Percentiles rank a stretch among this genome's conserved stretches.
Conservation (phyloP, 495 filamentous ascomycete genomes). For the Talaromyces stipitatus region DNA sequence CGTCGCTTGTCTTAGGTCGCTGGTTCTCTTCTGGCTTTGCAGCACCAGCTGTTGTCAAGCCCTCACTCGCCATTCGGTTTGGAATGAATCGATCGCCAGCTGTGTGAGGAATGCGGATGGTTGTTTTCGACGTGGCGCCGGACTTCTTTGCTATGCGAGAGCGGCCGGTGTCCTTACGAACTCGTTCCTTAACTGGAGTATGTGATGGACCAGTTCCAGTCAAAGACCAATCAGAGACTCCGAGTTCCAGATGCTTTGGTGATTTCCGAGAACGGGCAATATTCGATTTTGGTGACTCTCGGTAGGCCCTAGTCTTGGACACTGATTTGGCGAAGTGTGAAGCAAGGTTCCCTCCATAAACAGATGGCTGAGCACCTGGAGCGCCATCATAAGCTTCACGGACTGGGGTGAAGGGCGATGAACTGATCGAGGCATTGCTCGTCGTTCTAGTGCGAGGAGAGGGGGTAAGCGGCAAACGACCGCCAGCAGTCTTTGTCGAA, state of each 20-base stretch:
- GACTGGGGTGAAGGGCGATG: slow-evolving; percentile 76
- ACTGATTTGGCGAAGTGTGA: slow-evolving; percentile 65
- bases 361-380: slow-evolving; percentile 51
- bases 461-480: slow-evolving; percentile 88
- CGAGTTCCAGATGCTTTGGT: slow-evolving; percentile 77
- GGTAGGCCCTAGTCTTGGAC: slow-evolving; percentile 32
- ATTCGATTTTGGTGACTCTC: slow-evolving; percentile 26
- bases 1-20: slow-evolving; percentile 64
- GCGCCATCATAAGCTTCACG: slow-evolving; percentile 46
- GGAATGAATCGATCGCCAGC: slow-evolving; percentile 95
- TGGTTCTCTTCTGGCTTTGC: slow-evolving; percentile 70
- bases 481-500: slow-evolving; percentile 84
- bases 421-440: slow-evolving; percentile 44
- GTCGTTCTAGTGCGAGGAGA: slow-evolving; percentile 61
- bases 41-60: slow-evolving; percentile 69
- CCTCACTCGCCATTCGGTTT: slow-evolving; percentile 82
- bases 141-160: slow-evolving; percentile 64
- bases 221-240: slow-evolving; percentile 86
- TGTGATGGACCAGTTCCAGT: slow-evolving; percentile 72
- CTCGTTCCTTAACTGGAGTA: slow-evolving; percentile 61
- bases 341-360: slow-evolving; percentile 65
- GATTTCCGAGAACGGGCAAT: slow-evolving; percentile 62
- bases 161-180: slow-evolving; percentile 50
- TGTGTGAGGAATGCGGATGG: slow-evolving; percentile 63
- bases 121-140: slow-evolving; percentile 68